A percentile compares a stretch with the other conserved stretches of the same genome.
These are phyloP conservation scores for Gaeumannomyces sp. DNA, from an alignment of 2,329 filamentous ascomycete genomes.

Conservation along the genomic window DNA sequence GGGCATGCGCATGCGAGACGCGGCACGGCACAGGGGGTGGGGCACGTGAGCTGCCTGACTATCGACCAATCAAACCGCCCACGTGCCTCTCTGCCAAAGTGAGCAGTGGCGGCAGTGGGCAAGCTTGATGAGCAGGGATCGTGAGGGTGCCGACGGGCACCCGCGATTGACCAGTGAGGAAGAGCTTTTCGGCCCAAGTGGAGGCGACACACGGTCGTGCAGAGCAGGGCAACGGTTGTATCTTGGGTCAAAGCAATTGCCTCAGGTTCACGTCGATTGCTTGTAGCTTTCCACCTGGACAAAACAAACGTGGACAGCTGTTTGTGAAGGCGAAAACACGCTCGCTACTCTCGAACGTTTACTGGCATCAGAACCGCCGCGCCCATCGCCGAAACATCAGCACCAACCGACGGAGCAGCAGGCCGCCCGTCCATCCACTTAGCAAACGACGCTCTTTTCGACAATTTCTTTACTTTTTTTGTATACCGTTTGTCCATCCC, in stretches of 20 bases:
- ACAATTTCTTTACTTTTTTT: not conserved
- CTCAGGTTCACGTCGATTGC: not conserved
- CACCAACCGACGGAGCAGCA: not conserved
- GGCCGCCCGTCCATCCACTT: not conserved
- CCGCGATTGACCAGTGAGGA: not conserved
- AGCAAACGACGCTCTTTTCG: not conserved
- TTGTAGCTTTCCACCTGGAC: not conserved
- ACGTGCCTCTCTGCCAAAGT: constrained; percentile 21
- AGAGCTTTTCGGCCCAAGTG: not conserved
- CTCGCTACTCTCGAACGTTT: not conserved
- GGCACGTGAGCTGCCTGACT: not conserved
- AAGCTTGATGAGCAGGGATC: constrained; percentile 3
- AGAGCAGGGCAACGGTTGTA: not conserved
- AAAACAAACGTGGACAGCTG: not conserved
- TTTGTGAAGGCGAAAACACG: not conserved
- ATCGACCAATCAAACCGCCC: constrained; percentile 24
- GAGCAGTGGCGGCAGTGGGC: not conserved
- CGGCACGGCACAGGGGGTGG: too few relatives aligned
- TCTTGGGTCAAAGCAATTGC: not conserved
- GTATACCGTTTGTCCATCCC: not conserved
- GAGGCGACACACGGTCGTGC: not conserved
- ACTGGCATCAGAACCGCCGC: not conserved
- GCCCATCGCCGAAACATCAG: not conserved
- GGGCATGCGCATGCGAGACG: too few relatives aligned
- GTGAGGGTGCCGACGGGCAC: not conserved